These are phyloP conservation scores for Rhizopogon vulgaris DNA, from an alignment of 768 basidiomycete genomes.

Conservation along the genomic window DNA sequence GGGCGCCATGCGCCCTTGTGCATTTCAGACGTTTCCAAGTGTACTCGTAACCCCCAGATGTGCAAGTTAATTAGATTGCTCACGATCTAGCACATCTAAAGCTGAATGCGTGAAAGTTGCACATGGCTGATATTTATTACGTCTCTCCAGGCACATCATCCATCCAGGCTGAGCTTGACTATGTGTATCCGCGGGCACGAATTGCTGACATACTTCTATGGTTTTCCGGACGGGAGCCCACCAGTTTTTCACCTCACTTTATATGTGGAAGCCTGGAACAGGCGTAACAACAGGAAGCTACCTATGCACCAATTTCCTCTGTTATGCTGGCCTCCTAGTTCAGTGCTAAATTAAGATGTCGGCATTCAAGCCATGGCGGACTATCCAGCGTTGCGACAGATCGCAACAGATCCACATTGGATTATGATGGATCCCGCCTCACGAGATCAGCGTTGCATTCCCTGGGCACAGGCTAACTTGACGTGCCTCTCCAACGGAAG, in stretches of 20 bases:
- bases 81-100: too few relatives aligned
- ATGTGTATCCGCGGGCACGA: not conserved
- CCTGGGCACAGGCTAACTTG: not conserved
- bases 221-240: not conserved
- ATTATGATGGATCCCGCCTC: not conserved
- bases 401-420: not conserved
- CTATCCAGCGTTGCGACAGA: not conserved
- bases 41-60: not conserved
- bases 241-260: not conserved
- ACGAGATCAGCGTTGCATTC: not conserved
- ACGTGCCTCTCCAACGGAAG: not conserved
- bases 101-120: not conserved
- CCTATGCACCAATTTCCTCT: too few relatives aligned
- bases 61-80: not conserved
- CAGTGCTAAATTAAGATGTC: not conserved
- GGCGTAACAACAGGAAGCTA: not conserved
- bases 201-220: not conserved
- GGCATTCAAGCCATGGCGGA: not conserved
- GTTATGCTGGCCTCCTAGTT: too few relatives aligned
- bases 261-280: not conserved
- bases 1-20: not conserved
- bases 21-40: not conserved
- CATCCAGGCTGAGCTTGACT: not conserved
- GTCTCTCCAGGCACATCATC: not conserved
- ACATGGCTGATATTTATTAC: not conserved